Evolutionary conservation across 2,329 filamentous ascomycete genomes (phyloP), one percentile per base, ranked within the genome.

Genomic region (Diaporthe amygdali): DNA sequence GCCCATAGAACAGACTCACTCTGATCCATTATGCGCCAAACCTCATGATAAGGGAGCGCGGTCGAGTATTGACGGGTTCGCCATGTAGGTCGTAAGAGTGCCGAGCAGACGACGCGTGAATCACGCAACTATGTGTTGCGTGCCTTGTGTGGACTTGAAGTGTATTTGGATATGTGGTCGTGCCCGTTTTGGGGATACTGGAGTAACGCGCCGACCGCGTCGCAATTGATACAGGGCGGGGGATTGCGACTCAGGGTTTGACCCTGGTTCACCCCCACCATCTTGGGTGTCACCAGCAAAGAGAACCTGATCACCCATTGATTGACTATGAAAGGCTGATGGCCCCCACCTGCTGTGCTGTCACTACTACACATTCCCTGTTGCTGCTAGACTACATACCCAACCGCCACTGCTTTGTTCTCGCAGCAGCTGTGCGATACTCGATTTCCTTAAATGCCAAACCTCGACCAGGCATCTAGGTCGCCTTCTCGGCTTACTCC

Each of bases 1-100:
- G 25, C n/a, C 14, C 14, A 15, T 7, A 34, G 15, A 64, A 46
- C 39, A 54, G 41, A 51, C 78, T 77, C 77, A 76, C 82, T 81
- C 39, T 67, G 44, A 47, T 81, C 80, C 82, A 83, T 83, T 71
- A 37, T 75, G 70, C 54, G 34, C 8, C 59, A 59, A 30, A 54
- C 2, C 37, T 66, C 71, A 67, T 27, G 37, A 56, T 30, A 67
- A 7, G 25, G 63, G 22, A 17, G 27, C 20, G 30, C 10, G 20
- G 14, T 64, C 27, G 14, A 27, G 14, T 56, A 54, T 25, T n/a
- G n/a, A 30, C 22, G 34, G 22, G 27, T 15, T 14, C 49, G 34
- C 56, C 27, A 68, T 68, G 7, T 49, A 46, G 15, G 2, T 5
- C 30, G n/a, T 17, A 10, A 22, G 20, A 27, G 30, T 14, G 39